Evolutionary conservation across 2,329 filamentous ascomycete genomes (phyloP), one percentile per base, ranked within the genome.

Genomic region (Arthrobotrys pseudoclavata): DNA sequence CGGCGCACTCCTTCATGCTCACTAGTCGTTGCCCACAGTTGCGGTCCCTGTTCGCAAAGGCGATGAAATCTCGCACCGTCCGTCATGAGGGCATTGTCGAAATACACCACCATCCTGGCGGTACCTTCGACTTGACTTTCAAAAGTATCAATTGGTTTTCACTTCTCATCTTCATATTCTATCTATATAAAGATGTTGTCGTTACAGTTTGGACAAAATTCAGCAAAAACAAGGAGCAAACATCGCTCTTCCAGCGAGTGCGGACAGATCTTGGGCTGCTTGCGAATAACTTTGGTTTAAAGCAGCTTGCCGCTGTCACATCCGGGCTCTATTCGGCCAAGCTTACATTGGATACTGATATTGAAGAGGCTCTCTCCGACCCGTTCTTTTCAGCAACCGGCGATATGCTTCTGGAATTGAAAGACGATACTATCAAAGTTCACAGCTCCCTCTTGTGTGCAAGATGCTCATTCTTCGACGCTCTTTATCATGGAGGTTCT

Each of bases 401-500:
- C 4, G 94, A 99, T 83, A 87, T 93, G 5, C 83, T 95, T 4
- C 85, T 98, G 18, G 90, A 97, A 80, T 86, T 98, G 10, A 89
- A 92, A 75, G 91, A 90, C 22, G 88, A 89, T n/a, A 85, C 87
- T 67, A 85, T 94, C 37, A 85, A 86, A 13, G 90, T 91, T 0
- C 96, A 99, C 81, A 95, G 93, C 79, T 87, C 90, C 3, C 84
- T 98, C 2, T 83, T 97, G 40, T 94, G 93, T 80, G 90, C 91
- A 81, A 87, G 96, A 80, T 97, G 94, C 81, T 94, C 93, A 0
- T 99, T 97, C 86, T 99, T 99, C 80, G 87, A 95, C 79, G 92
- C 92, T 0, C 86, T 99, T 50, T 98, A 97, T 83, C 87, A 92
- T 80, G 96, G 96, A n/a, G 90, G 93, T 50, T 93, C 96, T 6